These are phyloP conservation scores for Scheffersomyces segobiensis DNA, from an alignment of 1,139 yeast species.

Conservation along the genomic window DNA sequence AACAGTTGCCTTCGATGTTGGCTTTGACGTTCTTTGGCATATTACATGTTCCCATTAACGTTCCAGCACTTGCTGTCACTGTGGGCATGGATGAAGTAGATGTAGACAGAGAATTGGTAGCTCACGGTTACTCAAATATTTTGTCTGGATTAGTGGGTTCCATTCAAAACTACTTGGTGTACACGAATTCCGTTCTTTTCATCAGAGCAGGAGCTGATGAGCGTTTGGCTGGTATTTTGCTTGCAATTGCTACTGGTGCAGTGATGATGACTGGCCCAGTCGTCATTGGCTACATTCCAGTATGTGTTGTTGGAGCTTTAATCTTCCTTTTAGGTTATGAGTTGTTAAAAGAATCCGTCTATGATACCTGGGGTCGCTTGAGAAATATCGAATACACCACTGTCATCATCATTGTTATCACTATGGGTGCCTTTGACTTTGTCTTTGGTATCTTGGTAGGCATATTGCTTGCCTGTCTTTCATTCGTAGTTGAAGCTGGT, in stretches of 20 bases:
- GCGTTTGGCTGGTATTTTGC: constrained; percentile 79
- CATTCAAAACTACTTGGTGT: constrained; percentile 90
- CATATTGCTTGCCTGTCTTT: constrained; percentile 84
- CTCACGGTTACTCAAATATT: constrained; percentile 93
- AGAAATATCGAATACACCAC: constrained; percentile 79
- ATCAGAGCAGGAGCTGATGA: constrained; percentile 94
- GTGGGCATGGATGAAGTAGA: constrained; percentile 83
- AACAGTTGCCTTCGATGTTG: constrained; percentile 87
- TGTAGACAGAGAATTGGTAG: constrained; percentile 88
- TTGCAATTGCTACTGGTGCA: constrained; percentile 76
- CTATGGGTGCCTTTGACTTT: constrained; percentile 96
- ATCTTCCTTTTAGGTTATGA: constrained; percentile 91
- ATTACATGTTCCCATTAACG: constrained; percentile 94
- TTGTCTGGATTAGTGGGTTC: constrained; percentile 83
- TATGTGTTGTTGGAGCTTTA: constrained; percentile 91
- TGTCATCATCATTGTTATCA: constrained; percentile 76
- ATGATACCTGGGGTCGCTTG: constrained; percentile 80
- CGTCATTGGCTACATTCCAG: constrained; percentile 91
- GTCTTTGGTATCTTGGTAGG: constrained; percentile 92
- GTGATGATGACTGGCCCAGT: constrained; percentile 90
- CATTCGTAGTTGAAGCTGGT: constrained; percentile 90
- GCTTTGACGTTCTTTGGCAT: constrained; percentile 96
- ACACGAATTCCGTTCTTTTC: constrained; percentile 88
- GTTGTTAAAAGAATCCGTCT: constrained; percentile 77
- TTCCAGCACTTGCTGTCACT: constrained; percentile 93